Conservation (phyloP, 176 grass and related monocot species). For the Microstegium vimineum region DNA sequence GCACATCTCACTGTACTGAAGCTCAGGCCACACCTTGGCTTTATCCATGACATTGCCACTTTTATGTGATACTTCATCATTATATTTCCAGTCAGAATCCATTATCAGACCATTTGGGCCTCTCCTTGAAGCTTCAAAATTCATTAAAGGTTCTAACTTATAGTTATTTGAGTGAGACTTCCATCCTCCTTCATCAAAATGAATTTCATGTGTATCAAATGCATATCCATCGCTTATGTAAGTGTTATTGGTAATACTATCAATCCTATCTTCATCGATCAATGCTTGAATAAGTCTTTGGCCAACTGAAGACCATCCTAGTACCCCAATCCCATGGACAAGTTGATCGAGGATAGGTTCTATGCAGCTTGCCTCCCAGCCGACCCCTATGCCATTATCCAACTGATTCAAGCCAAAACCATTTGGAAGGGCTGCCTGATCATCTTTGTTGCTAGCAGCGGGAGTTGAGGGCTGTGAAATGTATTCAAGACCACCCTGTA, state of each 20-base stretch:
- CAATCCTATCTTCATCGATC: conserved; percentile 66
- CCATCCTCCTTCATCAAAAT: conserved; percentile 53
- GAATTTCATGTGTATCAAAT: conserved; percentile 49
- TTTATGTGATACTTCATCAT: conserved; percentile 42
- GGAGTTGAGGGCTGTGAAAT: conserved; percentile 63
- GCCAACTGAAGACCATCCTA: conserved; percentile 47
- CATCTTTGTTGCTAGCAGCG: conserved; percentile 40
- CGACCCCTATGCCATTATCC: conserved; percentile 40
- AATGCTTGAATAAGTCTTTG: conserved; percentile 75
- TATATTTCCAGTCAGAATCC: conserved; percentile 60
- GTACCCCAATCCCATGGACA: conserved; percentile 48
- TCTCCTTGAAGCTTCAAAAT: conserved; percentile 43
- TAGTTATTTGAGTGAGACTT: conserved; percentile 41
- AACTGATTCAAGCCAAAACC: conserved; percentile 41
- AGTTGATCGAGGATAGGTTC: conserved; percentile 69
- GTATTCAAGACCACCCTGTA: conserved; percentile 67
- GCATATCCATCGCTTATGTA: conserved; percentile 39
- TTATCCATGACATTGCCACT: conserved; percentile 39
- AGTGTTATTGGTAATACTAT: conserved; percentile 44
- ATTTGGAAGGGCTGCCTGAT: conserved; percentile 42
- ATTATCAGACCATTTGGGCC: conserved; percentile 43
- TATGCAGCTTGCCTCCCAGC: conserved; percentile 55
- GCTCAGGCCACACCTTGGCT: conserved; percentile 48
- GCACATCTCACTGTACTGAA: conserved; percentile 71
- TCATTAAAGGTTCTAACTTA: conserved; percentile 43